Conservation (phyloP, 2,329 filamentous ascomycete genomes). For the Fonsecaea monophora region DNA sequence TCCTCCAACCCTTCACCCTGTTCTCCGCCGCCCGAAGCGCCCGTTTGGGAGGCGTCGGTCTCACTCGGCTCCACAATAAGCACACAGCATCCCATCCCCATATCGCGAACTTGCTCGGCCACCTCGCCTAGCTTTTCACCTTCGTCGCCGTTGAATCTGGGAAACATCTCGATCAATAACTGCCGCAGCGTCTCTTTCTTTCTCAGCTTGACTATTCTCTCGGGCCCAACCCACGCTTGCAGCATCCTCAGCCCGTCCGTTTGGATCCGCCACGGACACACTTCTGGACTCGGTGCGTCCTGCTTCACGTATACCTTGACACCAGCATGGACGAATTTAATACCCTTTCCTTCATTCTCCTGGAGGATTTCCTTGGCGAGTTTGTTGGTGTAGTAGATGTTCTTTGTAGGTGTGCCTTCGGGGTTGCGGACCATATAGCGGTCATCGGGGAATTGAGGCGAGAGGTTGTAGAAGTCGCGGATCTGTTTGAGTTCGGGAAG, state of each 20-base stretch:
- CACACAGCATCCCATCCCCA: conserved; percentile 91
- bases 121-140: conserved; percentile 85
- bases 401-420: conserved; percentile 84
- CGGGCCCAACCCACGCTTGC: conserved; percentile 84
- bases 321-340: conserved; percentile 95
- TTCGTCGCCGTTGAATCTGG: conserved; percentile 76
- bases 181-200: conserved; percentile 80
- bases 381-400: conserved; percentile 92
- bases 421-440: conserved; percentile 97
- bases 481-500: conserved; percentile 80
- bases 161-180: conserved; percentile 95
- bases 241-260: conserved; percentile 90
- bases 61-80: conserved; percentile 80
- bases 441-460: conserved; percentile 81
- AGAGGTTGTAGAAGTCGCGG: conserved; percentile 83
- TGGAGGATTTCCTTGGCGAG: conserved; percentile 84
- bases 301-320: conserved; percentile 99
- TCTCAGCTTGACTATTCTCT: conserved; percentile 75
- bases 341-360: conserved; percentile 85
- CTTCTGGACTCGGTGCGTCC: conserved; percentile 82
- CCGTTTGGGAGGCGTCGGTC: conserved; percentile 44
- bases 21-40: background rate
- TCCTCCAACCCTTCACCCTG: conserved; percentile 67
- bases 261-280: conserved; percentile 95
- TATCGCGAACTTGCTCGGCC: conserved; percentile 77